Evolutionary conservation across 2,329 filamentous ascomycete genomes (phyloP).

Genomic region (Diaporthe destruens): DNA sequence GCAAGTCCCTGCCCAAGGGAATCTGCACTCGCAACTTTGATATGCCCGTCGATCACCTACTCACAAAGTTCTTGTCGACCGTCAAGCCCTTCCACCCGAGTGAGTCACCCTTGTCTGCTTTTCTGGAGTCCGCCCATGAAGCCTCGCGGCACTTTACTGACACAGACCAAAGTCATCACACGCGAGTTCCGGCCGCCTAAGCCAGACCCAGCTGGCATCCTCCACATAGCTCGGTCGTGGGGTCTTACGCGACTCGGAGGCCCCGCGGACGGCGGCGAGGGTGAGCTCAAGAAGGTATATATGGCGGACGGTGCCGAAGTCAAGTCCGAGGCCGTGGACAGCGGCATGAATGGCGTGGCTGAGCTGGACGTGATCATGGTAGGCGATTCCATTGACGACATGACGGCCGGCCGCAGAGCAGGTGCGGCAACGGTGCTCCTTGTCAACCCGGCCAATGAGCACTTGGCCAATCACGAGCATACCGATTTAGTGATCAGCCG

Average conservation of each 20-base stretch:
- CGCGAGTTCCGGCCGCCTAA: slow-evolving; percentile 87
- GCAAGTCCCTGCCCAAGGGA: slow-evolving; percentile 75
- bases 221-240: slow-evolving; percentile 87
- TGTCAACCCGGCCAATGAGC: slow-evolving; percentile 82
- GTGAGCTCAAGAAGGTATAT: slow-evolving; percentile 18
- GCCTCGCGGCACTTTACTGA: not conserved
- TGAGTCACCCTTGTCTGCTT: not conserved
- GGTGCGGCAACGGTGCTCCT: slow-evolving; percentile 93
- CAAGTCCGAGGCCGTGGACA: slow-evolving; percentile 43
- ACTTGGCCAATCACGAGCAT: slow-evolving; percentile 77
- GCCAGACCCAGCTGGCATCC: slow-evolving; percentile 86
- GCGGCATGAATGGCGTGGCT: slow-evolving; percentile 37
- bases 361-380: slow-evolving; percentile 67
- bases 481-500: slow-evolving; percentile 80
- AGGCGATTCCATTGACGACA: slow-evolving; percentile 90
- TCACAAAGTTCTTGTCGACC: slow-evolving; percentile 78
- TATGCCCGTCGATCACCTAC: slow-evolving; percentile 78
- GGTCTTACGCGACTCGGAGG: slow-evolving; percentile 59
- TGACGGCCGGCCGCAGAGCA: slow-evolving; percentile 85
- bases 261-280: slow-evolving; percentile 5
- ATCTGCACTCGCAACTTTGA: slow-evolving; percentile 98
- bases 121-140: not conserved
- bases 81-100: slow-evolving; percentile 75
- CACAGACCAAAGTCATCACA: slow-evolving; percentile 70
- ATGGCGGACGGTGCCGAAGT: slow-evolving; percentile 33